Base-by-base conservation (phyloP, 2,329 filamentous ascomycete species). In the Elsinoe necatrix region DNA sequence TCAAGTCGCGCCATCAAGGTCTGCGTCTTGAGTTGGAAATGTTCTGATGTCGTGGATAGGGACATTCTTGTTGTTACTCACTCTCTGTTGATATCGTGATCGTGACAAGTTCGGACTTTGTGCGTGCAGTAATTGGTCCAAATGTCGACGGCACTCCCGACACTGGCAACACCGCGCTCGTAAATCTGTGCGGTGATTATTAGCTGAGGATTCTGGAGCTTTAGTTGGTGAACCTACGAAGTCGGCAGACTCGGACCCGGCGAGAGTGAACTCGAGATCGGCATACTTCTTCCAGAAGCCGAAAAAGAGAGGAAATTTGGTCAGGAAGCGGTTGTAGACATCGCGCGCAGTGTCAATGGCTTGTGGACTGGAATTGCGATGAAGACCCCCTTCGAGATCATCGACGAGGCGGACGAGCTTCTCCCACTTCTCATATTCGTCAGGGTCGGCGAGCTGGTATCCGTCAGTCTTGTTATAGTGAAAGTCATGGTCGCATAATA, bases 271-370 rank as follows among this genome's bases (percentile, higher is more conserved):
- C 68, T 98, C 93, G 61, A 95, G 80, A 67, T 97, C 92, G 67
- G 93, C 93, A 79, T 97, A 98, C 71, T 96, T 97, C 77, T 97
- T 97, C 93, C 93, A 98, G 76, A 97, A 98, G 54, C 92, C 93
- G 67, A 97, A 98, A 37, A 97, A 82, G 9, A 97, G 80, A 2
- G 93, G 93, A 63, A 96, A 98, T 68, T 95, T 96, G 60, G 88
- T 82, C 20, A 98, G 85, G 68, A 98, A 95, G 48, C 87, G 83
- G 70, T 98, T 91, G 75, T 95, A 97, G 61, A 88, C 83, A 70
- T 88, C 84, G 72, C 93, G 86, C 57, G 90, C 86, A 9, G 89
- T 85, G 18, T 89, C 85, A 64, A 98, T 90, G 25, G 93, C 89
- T 67, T 95, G 88, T 0, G 93, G 91, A 69, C 88, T 96, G 41